Percentiles rank a stretch among this genome's conserved stretches.
Conservation (phyloP, 2,329 filamentous ascomycete species). For the Pseudogymnoascus sp. region DNA sequence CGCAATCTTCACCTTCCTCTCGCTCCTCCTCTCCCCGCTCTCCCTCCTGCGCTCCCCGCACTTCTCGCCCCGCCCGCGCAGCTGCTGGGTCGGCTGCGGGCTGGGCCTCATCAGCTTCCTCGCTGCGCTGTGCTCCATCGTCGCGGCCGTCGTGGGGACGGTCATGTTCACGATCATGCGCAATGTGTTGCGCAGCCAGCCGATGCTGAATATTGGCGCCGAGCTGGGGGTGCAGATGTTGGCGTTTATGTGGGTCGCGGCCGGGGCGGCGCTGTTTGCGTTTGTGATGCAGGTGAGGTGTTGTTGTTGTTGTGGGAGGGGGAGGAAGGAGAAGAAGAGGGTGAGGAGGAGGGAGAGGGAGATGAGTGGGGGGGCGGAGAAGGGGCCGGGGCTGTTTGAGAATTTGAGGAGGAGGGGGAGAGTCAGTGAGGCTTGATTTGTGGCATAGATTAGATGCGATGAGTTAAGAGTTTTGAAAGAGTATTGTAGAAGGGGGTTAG, state of each 20-base stretch:
- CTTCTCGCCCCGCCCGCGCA: constrained; percentile 28
- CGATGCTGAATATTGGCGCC: constrained; percentile 67
- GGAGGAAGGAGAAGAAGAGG: neutral
- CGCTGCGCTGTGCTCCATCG: constrained; percentile 56
- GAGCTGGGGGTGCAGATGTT: constrained; percentile 67
- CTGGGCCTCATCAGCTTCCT: constrained; percentile 61
- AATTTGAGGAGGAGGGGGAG: neutral
- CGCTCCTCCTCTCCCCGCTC: constrained; percentile 54
- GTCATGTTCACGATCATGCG: constrained; percentile 77
- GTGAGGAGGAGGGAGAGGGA: neutral
- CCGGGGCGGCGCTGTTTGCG: constrained; percentile 56
- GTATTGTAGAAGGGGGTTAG: neutral
- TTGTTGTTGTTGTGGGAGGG: neutral
- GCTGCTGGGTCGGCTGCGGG: constrained; percentile 53
- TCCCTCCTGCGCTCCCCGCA: constrained; percentile 11
- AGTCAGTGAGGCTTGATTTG: neutral
- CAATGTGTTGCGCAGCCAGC: constrained; percentile 62
- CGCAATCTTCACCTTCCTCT: constrained; percentile 59
- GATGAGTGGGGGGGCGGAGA: neutral
- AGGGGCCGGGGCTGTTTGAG: neutral
- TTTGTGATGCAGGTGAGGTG: constrained; percentile 53
- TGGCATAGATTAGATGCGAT: neutral
- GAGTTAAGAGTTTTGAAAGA: neutral
- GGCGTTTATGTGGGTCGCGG: constrained; percentile 81
- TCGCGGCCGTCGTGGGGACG: constrained; percentile 67